Percentiles rank a stretch among this genome's conserved stretches.
Conservation (phyloP, 768 basidiomycete species). For the Boletellus ananiceps region DNA sequence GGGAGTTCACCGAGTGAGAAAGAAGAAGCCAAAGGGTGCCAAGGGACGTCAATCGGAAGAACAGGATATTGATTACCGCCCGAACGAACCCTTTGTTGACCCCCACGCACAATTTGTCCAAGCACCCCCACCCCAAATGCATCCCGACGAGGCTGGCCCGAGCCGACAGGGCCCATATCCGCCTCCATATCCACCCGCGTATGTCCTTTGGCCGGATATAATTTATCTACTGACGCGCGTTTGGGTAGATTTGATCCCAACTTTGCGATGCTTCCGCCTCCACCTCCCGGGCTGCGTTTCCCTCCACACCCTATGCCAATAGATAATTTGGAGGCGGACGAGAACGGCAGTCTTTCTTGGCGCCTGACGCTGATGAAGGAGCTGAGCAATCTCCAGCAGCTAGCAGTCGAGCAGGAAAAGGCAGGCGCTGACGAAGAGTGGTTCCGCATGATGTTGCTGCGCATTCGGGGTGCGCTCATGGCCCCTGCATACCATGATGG, state of each 20-base stretch:
- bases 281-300: conserved; percentile 54
- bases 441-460: conserved; percentile 81
- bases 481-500: conserved; percentile 37
- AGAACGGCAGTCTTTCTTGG: conserved; percentile 80
- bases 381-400: conserved; percentile 64
- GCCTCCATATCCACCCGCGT: conserved; percentile 58
- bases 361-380: conserved; percentile 77
- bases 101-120: conserved; percentile 53
- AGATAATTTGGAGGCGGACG: conserved; percentile 71
- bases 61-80: conserved; percentile 61
- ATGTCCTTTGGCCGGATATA: background rate
- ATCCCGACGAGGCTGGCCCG: conserved; percentile 56
- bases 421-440: conserved; percentile 76
- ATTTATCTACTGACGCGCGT: conserved; percentile 6
- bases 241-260: conserved; percentile 64
- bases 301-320: conserved; percentile 55
- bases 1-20: conserved; percentile 83
- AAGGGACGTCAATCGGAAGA: conserved; percentile 51
- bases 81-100: conserved; percentile 53
- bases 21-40: conserved; percentile 71
- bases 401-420: conserved; percentile 81
- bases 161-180: conserved; percentile 58
- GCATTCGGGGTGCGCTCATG: conserved; percentile 72
- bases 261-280: conserved; percentile 59
- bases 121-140: conserved; percentile 45